Conservation (phyloP, 2,329 filamentous ascomycete genomes). For the Xylariaceae sp. region DNA sequence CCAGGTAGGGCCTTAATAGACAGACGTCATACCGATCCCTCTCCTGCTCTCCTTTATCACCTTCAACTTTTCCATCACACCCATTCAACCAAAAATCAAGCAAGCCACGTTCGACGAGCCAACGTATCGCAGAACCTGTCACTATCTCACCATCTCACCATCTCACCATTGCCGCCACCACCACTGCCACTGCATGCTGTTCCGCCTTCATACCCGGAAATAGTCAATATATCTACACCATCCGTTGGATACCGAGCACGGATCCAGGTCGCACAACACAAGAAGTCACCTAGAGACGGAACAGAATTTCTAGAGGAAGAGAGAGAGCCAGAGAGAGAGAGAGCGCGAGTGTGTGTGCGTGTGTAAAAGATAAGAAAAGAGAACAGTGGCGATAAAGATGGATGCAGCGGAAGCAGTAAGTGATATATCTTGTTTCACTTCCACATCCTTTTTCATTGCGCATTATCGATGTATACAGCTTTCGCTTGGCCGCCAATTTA, state of each 20-base stretch:
- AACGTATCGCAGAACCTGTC: background rate
- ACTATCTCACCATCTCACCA: slow-evolving; percentile 4
- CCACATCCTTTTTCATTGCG: background rate
- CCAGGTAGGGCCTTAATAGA: background rate
- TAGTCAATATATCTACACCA: slow-evolving; percentile 6
- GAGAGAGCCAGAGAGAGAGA: too few species aligned
- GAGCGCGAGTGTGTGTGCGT: too few species aligned
- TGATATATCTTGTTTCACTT: slow-evolving; percentile 14
- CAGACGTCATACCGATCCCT: background rate
- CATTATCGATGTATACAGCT: background rate
- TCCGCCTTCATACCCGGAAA: slow-evolving; percentile 12
- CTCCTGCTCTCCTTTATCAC: background rate
- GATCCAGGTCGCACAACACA: slow-evolving; percentile 4
- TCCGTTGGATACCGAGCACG: slow-evolving; percentile 15
- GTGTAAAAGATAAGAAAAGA: too few species aligned
- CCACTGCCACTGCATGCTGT: slow-evolving; percentile 2
- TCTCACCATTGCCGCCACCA: slow-evolving; percentile 2
- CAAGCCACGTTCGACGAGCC: background rate
- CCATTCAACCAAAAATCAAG: background rate
- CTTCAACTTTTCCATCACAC: background rate
- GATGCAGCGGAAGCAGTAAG: slow-evolving; percentile 20
- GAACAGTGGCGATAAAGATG: slow-evolving; percentile 12
- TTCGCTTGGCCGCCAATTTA: slow-evolving; percentile 3
- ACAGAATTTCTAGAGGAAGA: slow-evolving; percentile 4
- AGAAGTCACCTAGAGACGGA: slow-evolving; percentile 1